Percentiles rank a stretch among this genome's conserved stretches.
Conservation (phyloP, 371 early-diverging fungal species). For the Mucor lusitanicus region DNA sequence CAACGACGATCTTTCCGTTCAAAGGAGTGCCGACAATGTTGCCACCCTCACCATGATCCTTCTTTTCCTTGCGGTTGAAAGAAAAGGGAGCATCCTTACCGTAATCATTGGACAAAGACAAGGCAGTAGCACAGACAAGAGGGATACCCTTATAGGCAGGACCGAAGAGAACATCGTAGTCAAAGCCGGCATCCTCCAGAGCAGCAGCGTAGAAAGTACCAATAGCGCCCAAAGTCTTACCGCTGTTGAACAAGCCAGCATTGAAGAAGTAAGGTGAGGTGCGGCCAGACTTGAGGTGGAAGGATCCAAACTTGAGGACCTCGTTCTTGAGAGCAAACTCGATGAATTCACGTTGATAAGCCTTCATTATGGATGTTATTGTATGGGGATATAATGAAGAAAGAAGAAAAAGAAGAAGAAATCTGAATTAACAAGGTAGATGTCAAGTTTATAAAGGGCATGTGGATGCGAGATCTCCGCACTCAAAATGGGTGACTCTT, state of each 20-base stretch:
- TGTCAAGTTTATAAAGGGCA: neutral
- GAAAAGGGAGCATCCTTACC: constrained; percentile 75
- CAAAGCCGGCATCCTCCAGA: constrained; percentile 66
- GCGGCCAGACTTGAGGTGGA: constrained; percentile 93
- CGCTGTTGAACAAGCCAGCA: constrained; percentile 93
- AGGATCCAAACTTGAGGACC: constrained; percentile 90
- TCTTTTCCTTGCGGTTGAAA: constrained; percentile 97
- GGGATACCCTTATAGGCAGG: constrained; percentile 99
- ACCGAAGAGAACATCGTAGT: constrained; percentile 92
- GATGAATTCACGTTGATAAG: constrained; percentile 94
- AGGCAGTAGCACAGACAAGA: constrained; percentile 81
- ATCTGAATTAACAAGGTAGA: constrained; percentile 4
- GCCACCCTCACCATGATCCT: constrained; percentile 98
- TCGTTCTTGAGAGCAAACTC: constrained; percentile 82
- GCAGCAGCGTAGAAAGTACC: constrained; percentile 91
- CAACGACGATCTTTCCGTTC: constrained; percentile 77
- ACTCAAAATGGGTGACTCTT: neutral
- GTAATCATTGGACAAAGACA: constrained; percentile 67
- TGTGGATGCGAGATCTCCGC: constrained; percentile 6
- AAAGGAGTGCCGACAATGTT: constrained; percentile 88
- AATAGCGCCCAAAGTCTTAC: constrained; percentile 78
- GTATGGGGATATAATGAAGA: neutral
- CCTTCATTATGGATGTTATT: constrained; percentile 60
- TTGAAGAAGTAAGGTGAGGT: constrained; percentile 97
- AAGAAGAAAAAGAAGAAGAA: constrained; percentile 14